Conservation (phyloP, 139 green algal genomes). For the Diplosphaera chodatii region DNA sequence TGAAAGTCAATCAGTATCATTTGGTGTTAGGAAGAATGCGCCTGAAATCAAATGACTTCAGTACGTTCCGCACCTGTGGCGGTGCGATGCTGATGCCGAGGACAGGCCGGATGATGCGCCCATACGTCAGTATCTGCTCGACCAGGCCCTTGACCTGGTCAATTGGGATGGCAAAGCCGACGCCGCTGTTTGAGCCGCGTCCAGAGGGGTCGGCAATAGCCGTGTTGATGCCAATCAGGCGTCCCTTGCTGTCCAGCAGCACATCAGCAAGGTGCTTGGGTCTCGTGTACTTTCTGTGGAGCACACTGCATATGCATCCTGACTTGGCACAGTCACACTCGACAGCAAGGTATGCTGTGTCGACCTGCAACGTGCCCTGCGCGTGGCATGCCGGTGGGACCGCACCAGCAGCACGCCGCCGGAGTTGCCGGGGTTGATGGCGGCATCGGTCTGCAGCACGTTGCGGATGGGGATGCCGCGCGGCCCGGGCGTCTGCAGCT, state of each 20-base stretch:
- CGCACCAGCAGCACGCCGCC: constrained; percentile 27
- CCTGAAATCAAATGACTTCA: no score
- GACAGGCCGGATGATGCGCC: constrained; percentile 56
- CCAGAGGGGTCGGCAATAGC: constrained; percentile 54
- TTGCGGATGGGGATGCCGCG: constrained; percentile 24
- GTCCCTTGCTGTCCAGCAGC: constrained; percentile 49
- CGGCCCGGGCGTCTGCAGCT: constrained; percentile 29
- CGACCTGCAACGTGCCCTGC: no score
- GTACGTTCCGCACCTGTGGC: constrained; percentile 19
- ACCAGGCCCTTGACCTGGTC: constrained; percentile 66
- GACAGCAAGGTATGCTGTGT: no score
- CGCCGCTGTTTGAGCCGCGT: constrained; percentile 34
- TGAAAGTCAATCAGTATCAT: no score
- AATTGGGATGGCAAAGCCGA: constrained; percentile 72
- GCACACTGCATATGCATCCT: no score
- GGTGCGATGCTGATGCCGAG: constrained; percentile 87
- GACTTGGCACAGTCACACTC: no score
- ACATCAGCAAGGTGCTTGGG: no score
- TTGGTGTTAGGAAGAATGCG: no score
- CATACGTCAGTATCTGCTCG: constrained; percentile 69
- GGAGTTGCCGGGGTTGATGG: constrained; percentile 69
- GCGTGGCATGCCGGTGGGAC: neutral
- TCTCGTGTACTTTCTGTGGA: neutral
- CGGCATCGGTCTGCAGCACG: constrained; percentile 56
- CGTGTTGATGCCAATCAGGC: constrained; percentile 75